phyloP scores from a whole-genome alignment of 1,139 yeast genomes.

The Hemisphaericaspora xylofermentans region DNA sequence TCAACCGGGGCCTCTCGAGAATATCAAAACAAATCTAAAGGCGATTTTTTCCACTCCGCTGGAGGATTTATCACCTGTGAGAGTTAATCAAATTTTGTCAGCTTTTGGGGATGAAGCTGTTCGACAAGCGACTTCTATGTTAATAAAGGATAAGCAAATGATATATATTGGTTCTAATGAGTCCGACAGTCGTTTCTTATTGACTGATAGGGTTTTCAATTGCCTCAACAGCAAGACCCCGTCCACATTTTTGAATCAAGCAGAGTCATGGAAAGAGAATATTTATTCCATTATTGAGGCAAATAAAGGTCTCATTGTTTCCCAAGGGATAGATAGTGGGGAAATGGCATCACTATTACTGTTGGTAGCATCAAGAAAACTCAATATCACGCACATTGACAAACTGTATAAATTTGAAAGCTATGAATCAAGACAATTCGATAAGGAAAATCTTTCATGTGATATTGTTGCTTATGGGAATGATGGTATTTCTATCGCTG shows the following conservation, averaged over 20 bases:
- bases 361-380: slow-evolving; percentile 34
- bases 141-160: slow-evolving; percentile 57
- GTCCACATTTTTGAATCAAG: slow-evolving; percentile 41
- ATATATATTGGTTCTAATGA: slow-evolving; percentile 47
- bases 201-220: slow-evolving; percentile 57
- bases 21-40: slow-evolving; percentile 43
- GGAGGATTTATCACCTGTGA: slow-evolving; percentile 43
- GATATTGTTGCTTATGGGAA: slow-evolving; percentile 45
- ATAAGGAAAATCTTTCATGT: slow-evolving; percentile 60
- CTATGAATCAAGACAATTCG: slow-evolving; percentile 62
- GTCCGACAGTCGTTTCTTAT: slow-evolving; percentile 47
- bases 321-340: slow-evolving; percentile 59
- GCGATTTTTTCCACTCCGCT: slow-evolving; percentile 62
- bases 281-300: slow-evolving; percentile 37
- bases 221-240: slow-evolving; percentile 42
- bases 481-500: background rate
- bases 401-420: slow-evolving; percentile 49
- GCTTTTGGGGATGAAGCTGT: slow-evolving; percentile 43
- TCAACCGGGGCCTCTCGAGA: slow-evolving; percentile 26
- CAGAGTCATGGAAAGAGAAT: slow-evolving; percentile 42
- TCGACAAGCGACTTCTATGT: slow-evolving; percentile 49
- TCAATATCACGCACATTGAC: slow-evolving; percentile 53
- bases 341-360: slow-evolving; percentile 56
- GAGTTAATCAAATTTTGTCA: slow-evolving; percentile 44
- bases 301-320: slow-evolving; percentile 54